Conservation (phyloP, 1,139 yeast species). For the Wickerhamiella pararugosa region DNA sequence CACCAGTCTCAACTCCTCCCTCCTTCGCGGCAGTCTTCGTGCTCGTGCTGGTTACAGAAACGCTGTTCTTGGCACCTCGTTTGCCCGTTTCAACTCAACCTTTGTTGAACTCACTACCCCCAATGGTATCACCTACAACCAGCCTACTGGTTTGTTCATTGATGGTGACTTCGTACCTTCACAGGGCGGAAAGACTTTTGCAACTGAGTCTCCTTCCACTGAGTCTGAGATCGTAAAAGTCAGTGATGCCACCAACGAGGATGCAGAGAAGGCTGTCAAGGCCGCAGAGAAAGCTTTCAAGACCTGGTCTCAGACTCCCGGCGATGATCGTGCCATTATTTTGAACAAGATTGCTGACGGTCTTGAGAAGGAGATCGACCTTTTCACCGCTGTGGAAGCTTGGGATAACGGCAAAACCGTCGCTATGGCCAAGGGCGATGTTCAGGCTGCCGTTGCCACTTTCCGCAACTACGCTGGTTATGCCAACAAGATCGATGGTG, state of each 20-base stretch:
- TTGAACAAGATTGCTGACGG: slow-evolving; percentile 51
- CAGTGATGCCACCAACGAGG: slow-evolving; percentile 41
- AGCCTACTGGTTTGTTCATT: slow-evolving; percentile 55
- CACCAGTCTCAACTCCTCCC: too few relatives aligned
- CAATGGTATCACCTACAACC: slow-evolving; percentile 43
- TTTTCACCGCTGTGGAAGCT: slow-evolving; percentile 57
- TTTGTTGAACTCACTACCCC: slow-evolving; percentile 40
- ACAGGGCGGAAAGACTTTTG: slow-evolving; percentile 35
- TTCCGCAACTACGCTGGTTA: slow-evolving; percentile 67
- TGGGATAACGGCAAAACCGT: slow-evolving; percentile 72
- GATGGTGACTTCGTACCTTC: slow-evolving; percentile 44
- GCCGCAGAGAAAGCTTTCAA: slow-evolving; percentile 42
- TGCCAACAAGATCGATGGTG: slow-evolving; percentile 65
- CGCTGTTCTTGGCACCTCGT: too few relatives aligned
- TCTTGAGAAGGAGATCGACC: slow-evolving; percentile 44
- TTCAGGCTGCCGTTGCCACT: slow-evolving; percentile 39
- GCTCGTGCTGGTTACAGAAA: too few relatives aligned
- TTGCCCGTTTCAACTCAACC: background rate
- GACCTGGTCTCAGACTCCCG: slow-evolving; percentile 34
- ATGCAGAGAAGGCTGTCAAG: slow-evolving; percentile 43
- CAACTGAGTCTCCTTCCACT: slow-evolving; percentile 40
- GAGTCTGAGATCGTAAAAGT: slow-evolving; percentile 41
- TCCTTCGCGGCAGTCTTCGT: too few relatives aligned
- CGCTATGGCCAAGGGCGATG: slow-evolving; percentile 41
- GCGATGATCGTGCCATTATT: slow-evolving; percentile 41